phyloP scores from a whole-genome alignment of 2,329 filamentous ascomycete genomes.

The Fusarium sp. region DNA sequence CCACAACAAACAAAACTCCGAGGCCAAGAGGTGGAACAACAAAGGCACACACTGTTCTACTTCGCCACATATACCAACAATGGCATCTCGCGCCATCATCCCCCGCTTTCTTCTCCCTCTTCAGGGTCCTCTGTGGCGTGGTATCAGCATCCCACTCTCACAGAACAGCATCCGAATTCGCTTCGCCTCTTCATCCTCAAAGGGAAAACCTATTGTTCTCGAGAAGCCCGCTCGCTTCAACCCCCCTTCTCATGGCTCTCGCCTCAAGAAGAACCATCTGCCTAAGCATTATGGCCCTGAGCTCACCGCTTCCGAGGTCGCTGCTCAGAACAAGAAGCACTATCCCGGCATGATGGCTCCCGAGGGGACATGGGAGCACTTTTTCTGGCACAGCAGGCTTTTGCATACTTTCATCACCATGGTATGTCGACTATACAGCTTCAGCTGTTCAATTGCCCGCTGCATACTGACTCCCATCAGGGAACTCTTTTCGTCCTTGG shows the following conservation, averaged over 20 bases:
- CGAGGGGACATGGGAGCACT: constrained; percentile 81
- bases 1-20: constrained; percentile 18
- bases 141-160: constrained; percentile 48
- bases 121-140: constrained; percentile 65
- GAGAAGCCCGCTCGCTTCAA: constrained; percentile 91
- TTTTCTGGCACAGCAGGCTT: constrained; percentile 79
- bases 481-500: constrained; percentile 76
- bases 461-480: constrained; percentile 45
- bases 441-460: neutral
- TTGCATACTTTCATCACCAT: constrained; percentile 87
- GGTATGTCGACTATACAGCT: constrained; percentile 58
- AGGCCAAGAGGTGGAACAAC: constrained; percentile 3
- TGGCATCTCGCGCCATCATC: constrained; percentile 64
- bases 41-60: neutral
- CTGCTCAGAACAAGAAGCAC: constrained; percentile 72
- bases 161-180: constrained; percentile 48
- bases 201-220: constrained; percentile 72
- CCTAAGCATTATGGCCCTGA: constrained; percentile 80
- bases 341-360: constrained; percentile 94
- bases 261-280: constrained; percentile 64
- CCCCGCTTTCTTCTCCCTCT: constrained; percentile 75
- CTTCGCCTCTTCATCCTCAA: constrained; percentile 44
- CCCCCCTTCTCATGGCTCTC: constrained; percentile 86
- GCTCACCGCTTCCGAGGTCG: constrained; percentile 70
- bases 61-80: constrained; percentile 12